These are phyloP conservation scores for Salix exigua DNA, from an alignment of 345 rosid species.

Conservation along the genomic window DNA sequence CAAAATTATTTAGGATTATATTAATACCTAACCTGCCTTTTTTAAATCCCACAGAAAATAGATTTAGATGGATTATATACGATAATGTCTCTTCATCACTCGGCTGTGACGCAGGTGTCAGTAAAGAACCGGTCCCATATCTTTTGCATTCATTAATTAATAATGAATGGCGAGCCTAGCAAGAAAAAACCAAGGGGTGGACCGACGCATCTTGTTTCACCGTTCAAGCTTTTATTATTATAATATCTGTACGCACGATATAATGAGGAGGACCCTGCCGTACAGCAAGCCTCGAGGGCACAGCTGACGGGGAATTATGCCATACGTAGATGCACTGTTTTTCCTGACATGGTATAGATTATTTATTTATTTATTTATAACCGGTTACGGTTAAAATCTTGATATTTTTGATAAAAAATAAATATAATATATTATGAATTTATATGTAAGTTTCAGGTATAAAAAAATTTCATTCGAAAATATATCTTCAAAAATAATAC, in stretches of 20 bases:
- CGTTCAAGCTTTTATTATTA: not conserved
- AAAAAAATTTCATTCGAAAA: no score
- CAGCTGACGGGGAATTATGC: no score
- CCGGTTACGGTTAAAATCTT: no score
- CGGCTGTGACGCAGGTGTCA: not conserved
- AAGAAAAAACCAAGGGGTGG: not conserved
- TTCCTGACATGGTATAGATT: no score
- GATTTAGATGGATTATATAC: not conserved
- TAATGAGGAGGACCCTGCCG: no score
- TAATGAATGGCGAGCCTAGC: constrained; percentile 8
- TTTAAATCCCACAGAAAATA: not conserved
- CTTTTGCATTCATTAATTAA: constrained; percentile 7
- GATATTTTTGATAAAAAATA: no score
- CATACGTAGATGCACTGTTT: no score
- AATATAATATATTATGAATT: no score
- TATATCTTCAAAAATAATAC: no score
- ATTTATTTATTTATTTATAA: no score
- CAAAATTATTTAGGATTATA: not conserved
- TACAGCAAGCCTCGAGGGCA: no score
- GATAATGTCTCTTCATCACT: constrained; percentile 18
- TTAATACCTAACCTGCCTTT: not conserved
- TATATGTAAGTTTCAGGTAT: no score
- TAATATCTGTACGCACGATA: not conserved
- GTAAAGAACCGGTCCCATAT: not conserved
- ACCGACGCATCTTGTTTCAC: not conserved